phyloP scores from a whole-genome alignment of 139 green algal species.

The Nannochloris sp. region DNA sequence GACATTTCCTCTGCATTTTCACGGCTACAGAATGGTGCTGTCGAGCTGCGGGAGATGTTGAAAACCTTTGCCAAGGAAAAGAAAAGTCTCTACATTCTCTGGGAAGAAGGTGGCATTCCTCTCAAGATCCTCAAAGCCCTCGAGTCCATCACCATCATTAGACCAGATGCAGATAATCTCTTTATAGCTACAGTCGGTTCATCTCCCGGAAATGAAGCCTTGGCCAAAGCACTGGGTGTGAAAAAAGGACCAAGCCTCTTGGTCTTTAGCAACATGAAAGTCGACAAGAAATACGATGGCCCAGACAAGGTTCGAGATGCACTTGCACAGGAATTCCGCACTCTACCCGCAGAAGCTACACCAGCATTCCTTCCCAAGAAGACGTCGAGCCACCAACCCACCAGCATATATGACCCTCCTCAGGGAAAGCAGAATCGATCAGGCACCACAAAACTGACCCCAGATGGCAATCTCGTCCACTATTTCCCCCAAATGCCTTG shows the following conservation, averaged over 20 bases:
- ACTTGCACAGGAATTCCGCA: neutral
- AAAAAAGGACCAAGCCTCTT: conserved; percentile 20
- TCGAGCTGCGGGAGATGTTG: too few relatives aligned
- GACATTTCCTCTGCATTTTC: too few relatives aligned
- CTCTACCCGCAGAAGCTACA: too few relatives aligned
- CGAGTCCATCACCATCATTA: neutral
- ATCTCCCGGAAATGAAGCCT: conserved; percentile 21
- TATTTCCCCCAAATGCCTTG: conserved; percentile 40
- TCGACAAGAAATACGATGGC: conserved; percentile 9
- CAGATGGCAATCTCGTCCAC: conserved; percentile 9
- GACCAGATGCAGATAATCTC: conserved; percentile 1
- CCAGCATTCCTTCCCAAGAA: too few relatives aligned
- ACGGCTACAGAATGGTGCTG: too few relatives aligned
- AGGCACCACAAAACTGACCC: conserved; percentile 20
- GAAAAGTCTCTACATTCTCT: neutral
- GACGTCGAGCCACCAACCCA: too few relatives aligned
- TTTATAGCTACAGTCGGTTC: neutral
- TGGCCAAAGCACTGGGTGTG: conserved; percentile 42
- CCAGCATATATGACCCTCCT: conserved; percentile 19
- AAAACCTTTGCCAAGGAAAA: neutral
- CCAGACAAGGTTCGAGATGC: conserved; percentile 1
- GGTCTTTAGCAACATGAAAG: conserved; percentile 45
- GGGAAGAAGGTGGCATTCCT: too few relatives aligned
- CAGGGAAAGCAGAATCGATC: conserved; percentile 40
- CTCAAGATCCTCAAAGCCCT: neutral